These are phyloP conservation scores for Chalara sp. DNA, from an alignment of 2,329 filamentous ascomycete genomes.

Conservation along the genomic window DNA sequence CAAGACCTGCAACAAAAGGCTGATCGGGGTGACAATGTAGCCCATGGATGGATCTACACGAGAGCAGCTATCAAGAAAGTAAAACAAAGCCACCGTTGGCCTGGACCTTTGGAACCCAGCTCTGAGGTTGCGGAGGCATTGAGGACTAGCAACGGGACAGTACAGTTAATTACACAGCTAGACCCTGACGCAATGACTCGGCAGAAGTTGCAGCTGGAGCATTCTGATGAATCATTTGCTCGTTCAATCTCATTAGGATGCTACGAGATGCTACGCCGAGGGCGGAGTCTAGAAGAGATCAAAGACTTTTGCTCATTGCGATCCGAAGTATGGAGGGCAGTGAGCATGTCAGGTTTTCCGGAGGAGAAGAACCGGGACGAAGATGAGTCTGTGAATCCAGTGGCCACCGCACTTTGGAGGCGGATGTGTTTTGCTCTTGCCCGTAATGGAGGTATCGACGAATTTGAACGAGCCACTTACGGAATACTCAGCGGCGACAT, in stretches of 20 bases:
- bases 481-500: slow-evolving; percentile 84
- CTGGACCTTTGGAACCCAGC: slow-evolving; percentile 57
- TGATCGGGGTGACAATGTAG: slow-evolving; percentile 74
- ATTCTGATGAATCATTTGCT: slow-evolving; percentile 83
- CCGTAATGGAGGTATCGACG: slow-evolving; percentile 61
- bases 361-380: slow-evolving; percentile 42
- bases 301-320: slow-evolving; percentile 80
- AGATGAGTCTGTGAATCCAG: slow-evolving; percentile 36
- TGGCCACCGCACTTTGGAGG: slow-evolving; percentile 60
- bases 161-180: slow-evolving; percentile 73
- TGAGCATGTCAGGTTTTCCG: slow-evolving; percentile 71
- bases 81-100: slow-evolving; percentile 69
- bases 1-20: slow-evolving; percentile 69
- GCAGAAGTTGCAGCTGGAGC: slow-evolving; percentile 69
- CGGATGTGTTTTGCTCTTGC: slow-evolving; percentile 69
- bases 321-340: slow-evolving; percentile 83
- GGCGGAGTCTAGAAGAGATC: slow-evolving; percentile 67
- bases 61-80: slow-evolving; percentile 82
- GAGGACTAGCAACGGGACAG: slow-evolving; percentile 49
- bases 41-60: slow-evolving; percentile 88
- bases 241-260: slow-evolving; percentile 88
- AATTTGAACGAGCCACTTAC: slow-evolving; percentile 85
- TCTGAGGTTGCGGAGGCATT: slow-evolving; percentile 49
- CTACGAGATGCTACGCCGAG: slow-evolving; percentile 85
- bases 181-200: slow-evolving; percentile 86